Evolutionary conservation across 2,329 filamentous ascomycete species (phyloP).

Genomic region (Aspergillus fischeri): DNA sequence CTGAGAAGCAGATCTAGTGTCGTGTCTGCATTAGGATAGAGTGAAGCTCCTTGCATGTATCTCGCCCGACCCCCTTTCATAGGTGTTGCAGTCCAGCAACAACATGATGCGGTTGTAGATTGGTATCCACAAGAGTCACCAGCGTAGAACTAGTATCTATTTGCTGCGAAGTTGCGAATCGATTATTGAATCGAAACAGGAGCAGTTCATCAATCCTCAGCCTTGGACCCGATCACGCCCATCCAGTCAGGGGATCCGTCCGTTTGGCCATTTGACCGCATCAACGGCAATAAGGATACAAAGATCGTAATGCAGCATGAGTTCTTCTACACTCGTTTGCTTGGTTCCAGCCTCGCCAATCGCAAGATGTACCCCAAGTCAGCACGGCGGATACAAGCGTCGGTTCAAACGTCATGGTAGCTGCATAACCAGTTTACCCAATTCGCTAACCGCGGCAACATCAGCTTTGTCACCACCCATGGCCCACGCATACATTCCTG

Average conservation of each 20-base stretch:
- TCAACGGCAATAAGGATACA: conserved; percentile 26
- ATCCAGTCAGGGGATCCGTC: conserved; percentile 22
- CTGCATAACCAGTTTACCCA: conserved; percentile 6
- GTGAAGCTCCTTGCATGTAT: conserved; percentile 20
- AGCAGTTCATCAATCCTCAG: conserved; percentile 25
- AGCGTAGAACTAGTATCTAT: conserved; percentile 3
- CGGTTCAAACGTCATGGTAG: conserved; percentile 15
- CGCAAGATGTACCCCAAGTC: conserved; percentile 12
- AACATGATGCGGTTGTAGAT: conserved; percentile 30
- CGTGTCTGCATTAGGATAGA: conserved; percentile 19
- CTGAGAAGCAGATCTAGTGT: conserved; percentile 26
- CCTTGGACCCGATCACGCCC: conserved; percentile 17
- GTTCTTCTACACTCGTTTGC: conserved; percentile 14
- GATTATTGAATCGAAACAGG: conserved; percentile 25
- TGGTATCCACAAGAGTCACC: conserved; percentile 26
- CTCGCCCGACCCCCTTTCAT: conserved; percentile 23
- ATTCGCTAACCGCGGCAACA: conserved; percentile 5
- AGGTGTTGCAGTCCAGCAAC: conserved; percentile 27
- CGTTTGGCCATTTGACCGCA: conserved; percentile 23
- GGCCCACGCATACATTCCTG: conserved; percentile 14
- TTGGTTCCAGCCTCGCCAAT: conserved; percentile 1
- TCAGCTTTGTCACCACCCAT: conserved; percentile 7
- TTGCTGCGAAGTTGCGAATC: conserved; percentile 15
- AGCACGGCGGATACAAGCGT: conserved; percentile 11
- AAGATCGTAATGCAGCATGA: conserved; percentile 27